Conservation (phyloP, 139 green algal genomes). For the Tetraselmis chui region DNA sequence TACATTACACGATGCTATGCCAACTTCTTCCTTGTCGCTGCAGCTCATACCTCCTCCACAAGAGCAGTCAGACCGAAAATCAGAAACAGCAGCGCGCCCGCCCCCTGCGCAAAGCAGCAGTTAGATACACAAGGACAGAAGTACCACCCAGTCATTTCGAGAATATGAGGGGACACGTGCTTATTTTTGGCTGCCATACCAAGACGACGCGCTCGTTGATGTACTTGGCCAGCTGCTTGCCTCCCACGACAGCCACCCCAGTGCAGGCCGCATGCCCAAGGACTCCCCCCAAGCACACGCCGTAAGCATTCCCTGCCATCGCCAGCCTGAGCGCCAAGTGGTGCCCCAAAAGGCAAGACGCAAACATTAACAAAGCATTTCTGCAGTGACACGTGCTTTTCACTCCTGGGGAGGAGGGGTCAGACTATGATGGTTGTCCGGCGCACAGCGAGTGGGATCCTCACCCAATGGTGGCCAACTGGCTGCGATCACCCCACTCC, state of each 20-base stretch:
- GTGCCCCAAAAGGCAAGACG: too few species aligned
- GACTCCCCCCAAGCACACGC: conserved; percentile 87
- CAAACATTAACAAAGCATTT: too few species aligned
- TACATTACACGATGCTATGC: too few species aligned
- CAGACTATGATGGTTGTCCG: too few species aligned
- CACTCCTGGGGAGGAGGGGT: too few species aligned
- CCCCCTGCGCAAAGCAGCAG: neutral
- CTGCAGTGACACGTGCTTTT: too few species aligned
- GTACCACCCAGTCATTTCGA: too few species aligned
- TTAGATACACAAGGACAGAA: neutral
- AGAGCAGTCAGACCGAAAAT: neutral
- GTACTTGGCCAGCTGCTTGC: conserved; percentile 19
- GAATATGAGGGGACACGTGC: too few species aligned
- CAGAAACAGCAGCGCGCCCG: neutral
- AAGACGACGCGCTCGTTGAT: neutral
- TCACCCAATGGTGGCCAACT: conserved; percentile 81
- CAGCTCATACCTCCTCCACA: neutral
- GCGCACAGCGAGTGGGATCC: too few species aligned
- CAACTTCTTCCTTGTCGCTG: too few species aligned
- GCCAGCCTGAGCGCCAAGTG: neutral
- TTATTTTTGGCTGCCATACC: too few species aligned
- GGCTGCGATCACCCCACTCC: conserved; percentile 96
- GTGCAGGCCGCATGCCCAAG: conserved; percentile 91
- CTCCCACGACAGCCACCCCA: conserved; percentile 84
- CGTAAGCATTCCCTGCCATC: conserved; percentile 16